Conservation (phyloP, 2,329 filamentous ascomycete genomes). For the Cercospora zeina region DNA sequence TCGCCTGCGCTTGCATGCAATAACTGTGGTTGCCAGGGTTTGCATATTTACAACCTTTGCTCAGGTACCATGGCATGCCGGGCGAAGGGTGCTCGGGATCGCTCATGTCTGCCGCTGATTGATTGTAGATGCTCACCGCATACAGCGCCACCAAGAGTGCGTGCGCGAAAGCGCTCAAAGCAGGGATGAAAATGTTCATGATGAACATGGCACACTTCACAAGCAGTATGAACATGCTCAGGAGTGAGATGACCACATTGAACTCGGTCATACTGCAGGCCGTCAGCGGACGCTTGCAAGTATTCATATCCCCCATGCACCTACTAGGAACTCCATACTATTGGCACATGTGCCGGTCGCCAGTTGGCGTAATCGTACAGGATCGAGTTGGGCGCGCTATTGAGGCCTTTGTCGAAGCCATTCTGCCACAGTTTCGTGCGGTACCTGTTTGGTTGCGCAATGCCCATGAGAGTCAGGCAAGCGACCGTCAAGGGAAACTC, state of each 20-base stretch:
- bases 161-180: slow-evolving; percentile 63
- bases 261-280: slow-evolving; percentile 65
- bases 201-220: slow-evolving; percentile 68
- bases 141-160: slow-evolving; percentile 62
- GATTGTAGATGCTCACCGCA: slow-evolving; percentile 65
- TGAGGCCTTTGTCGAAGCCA: slow-evolving; percentile 69
- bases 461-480: slow-evolving; percentile 68
- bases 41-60: slow-evolving; percentile 59
- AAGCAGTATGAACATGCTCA: slow-evolving; percentile 74
- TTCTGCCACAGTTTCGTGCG: slow-evolving; percentile 72
- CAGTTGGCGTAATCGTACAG: slow-evolving; percentile 75
- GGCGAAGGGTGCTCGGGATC: slow-evolving; percentile 63
- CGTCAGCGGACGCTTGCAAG: slow-evolving; percentile 13
- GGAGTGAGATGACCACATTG: slow-evolving; percentile 74
- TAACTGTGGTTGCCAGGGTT: slow-evolving; percentile 55
- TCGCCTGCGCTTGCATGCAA: slow-evolving; percentile 68
- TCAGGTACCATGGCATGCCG: slow-evolving; percentile 72
- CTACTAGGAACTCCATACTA: slow-evolving; percentile 74
- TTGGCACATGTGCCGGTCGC: slow-evolving; percentile 59
- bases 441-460: slow-evolving; percentile 72
- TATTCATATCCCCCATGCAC: slow-evolving; percentile 43
- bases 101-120: slow-evolving; percentile 71
- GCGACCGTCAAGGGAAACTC: slow-evolving; percentile 68
- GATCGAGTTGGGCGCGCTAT: slow-evolving; percentile 69
- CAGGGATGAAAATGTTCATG: slow-evolving; percentile 69